A percentile compares a stretch with the other conserved stretches of the same genome.
Evolutionary conservation across 768 basidiomycete species (phyloP).

Genomic region (Tulasnella sp.): DNA sequence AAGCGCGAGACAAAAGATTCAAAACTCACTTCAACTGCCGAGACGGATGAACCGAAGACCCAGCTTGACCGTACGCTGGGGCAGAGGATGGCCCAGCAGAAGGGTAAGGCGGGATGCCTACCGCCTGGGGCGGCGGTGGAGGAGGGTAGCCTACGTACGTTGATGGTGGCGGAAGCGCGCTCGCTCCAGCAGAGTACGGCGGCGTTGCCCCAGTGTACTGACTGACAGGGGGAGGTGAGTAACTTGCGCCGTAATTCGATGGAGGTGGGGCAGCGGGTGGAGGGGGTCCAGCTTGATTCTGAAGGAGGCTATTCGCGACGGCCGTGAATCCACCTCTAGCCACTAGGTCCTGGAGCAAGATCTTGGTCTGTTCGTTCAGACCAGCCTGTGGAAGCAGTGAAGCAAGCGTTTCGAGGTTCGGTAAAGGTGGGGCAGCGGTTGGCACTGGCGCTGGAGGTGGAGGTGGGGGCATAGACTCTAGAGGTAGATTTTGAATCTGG

Average conservation of each 20-base stretch:
- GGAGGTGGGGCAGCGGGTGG: neutral
- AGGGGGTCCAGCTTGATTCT: neutral
- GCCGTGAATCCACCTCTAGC: neutral
- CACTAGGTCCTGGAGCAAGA: slow-evolving; percentile 2
- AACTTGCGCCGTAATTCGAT: neutral
- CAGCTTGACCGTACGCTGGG: neutral
- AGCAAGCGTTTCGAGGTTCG: neutral
- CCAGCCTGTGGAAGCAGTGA: slow-evolving; percentile 1
- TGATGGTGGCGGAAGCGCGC: neutral
- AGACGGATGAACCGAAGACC: neutral
- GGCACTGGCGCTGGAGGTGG: slow-evolving; percentile 31
- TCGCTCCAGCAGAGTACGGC: neutral
- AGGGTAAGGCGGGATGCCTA: slow-evolving; percentile 12
- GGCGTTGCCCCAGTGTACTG: neutral
- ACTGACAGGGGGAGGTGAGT: neutral
- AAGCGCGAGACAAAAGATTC: neutral
- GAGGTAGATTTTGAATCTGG: neutral
- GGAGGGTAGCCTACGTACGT: neutral
- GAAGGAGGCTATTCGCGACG: neutral
- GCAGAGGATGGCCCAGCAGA: slow-evolving; percentile 2
- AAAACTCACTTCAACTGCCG: slow-evolving; percentile 19
- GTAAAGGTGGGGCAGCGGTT: slow-evolving; percentile 31
- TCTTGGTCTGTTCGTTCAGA: slow-evolving; percentile 13
- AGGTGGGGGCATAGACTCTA: neutral
- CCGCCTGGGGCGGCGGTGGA: neutral